Base-by-base conservation (phyloP, 139 green algal genomes). In the Tetradesmus obliquus region DNA sequence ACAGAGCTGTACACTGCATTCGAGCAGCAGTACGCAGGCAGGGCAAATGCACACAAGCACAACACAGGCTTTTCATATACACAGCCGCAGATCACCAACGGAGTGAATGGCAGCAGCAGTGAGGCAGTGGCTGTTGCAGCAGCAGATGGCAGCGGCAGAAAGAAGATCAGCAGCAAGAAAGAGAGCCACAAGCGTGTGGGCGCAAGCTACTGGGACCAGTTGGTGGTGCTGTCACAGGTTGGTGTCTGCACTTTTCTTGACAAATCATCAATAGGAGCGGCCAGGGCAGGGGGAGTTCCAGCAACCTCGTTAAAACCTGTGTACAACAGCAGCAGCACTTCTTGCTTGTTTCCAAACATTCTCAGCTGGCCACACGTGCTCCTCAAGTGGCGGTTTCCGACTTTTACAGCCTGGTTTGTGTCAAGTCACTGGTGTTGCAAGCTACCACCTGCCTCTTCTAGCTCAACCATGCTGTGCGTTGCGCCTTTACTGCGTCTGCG, bases 161-260 rank as follows among this genome's bases (percentile, higher is more conserved):
- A 24, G 2, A 57, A 69, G 15, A 87, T 87, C 32, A 79, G 53
- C 58, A 24, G 69, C 57, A 24, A 32, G 58, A 55, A 58, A 10
- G 84, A 20, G 10, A 57, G 85, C 85, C 58, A 45, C 9, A 79
- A 83, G 86, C 69, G 55, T 7, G 24, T 71, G 71, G 51, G 86
- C 3, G 86, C 86, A 1, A 24, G 22, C 53, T 90, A 90, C 86
- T 69, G 53, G 86, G 53, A 83, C 53, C 86, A 90, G 71, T 10
- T 90, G 53, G 17, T 17, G 54, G 86, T 90, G 71, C 86, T 90
- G 71, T 71, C 22, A 24, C 66, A 76, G 66, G 66, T 76, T 71
- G 60, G 60, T 71, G 0, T 4, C 15, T 76, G 32, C 32, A 45
- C 32, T 45, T 45, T 45, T 45, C 32, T 45, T 45, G 32, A 45